phyloP scores from a whole-genome alignment of 768 basidiomycete genomes.

The Boletus sp. region DNA sequence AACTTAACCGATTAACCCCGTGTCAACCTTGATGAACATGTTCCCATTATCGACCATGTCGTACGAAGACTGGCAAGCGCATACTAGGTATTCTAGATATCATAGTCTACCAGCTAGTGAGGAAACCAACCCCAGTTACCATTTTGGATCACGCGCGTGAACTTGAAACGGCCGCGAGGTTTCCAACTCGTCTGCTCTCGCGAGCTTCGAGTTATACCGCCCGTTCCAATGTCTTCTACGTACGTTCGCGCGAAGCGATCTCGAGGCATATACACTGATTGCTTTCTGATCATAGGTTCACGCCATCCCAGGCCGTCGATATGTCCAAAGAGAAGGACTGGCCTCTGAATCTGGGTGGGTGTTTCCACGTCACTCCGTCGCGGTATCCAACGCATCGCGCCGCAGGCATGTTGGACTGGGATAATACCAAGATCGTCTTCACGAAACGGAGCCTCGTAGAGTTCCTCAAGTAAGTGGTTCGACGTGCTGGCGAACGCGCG shows the following conservation, averaged over 20 bases:
- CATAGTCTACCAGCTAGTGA: background rate
- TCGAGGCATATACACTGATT: background rate
- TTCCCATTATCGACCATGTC: background rate
- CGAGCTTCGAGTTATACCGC: background rate
- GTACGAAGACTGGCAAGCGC: background rate
- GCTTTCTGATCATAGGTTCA: conserved; percentile 44
- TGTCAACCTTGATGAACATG: background rate
- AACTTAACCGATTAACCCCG: background rate
- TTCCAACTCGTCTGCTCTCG: background rate
- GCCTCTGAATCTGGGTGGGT: conserved; percentile 62
- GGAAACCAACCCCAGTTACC: background rate
- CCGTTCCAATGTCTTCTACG: conserved; percentile 25
- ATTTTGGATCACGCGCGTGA: conserved; percentile 2
- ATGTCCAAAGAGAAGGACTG: conserved; percentile 71
- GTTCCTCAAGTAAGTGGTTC: conserved; percentile 62
- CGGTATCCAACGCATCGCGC: background rate
- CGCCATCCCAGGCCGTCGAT: conserved; percentile 54
- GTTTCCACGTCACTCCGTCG: background rate
- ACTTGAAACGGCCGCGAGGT: background rate
- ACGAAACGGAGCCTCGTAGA: conserved; percentile 76
- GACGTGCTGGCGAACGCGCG: background rate
- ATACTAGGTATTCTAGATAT: background rate
- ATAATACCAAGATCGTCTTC: conserved; percentile 70
- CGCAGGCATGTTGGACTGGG: conserved; percentile 80
- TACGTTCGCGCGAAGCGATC: conserved; percentile 9